Percentiles rank a stretch among this genome's conserved stretches.
These are phyloP conservation scores for Senna tora DNA, from an alignment of 306 rosid genomes.

Conservation along the genomic window DNA sequence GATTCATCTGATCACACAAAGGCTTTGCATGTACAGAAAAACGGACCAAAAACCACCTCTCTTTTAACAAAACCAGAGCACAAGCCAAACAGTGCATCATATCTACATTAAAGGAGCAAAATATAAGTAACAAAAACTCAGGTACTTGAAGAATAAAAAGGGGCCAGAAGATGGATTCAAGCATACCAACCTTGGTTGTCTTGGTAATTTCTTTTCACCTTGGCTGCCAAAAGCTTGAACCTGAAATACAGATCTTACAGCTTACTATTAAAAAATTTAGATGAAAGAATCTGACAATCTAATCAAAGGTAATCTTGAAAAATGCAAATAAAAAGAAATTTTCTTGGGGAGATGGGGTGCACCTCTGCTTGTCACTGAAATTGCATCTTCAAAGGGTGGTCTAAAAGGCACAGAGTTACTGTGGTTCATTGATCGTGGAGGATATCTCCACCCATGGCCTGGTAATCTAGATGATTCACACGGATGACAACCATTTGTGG, in stretches of 20 bases:
- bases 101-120: constrained; percentile 45
- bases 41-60: constrained; percentile 40
- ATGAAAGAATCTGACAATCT: not conserved
- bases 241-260: constrained; percentile 53
- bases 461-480: constrained; percentile 69
- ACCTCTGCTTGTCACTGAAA: constrained; percentile 80
- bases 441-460: constrained; percentile 81
- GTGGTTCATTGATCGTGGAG: constrained; percentile 66
- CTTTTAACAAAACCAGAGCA: constrained; percentile 43
- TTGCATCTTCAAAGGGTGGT: constrained; percentile 81
- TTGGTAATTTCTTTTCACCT: constrained; percentile 61
- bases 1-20: constrained; percentile 41
- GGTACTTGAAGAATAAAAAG: no score
- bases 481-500: constrained; percentile 70
- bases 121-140: no score
- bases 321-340: not conserved
- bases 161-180: not conserved
- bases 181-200: constrained; percentile 46
- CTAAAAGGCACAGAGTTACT: constrained; percentile 68
- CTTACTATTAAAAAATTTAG: constrained; percentile 6
- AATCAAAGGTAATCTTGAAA: not conserved
- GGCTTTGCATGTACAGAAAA: constrained; percentile 43
- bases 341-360: not conserved
- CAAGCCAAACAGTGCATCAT: constrained; percentile 42
- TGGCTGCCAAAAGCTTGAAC: constrained; percentile 84